These are phyloP conservation scores for Hypoxylon trugodes DNA, from an alignment of 495 filamentous ascomycete species.

Conservation along the genomic window DNA sequence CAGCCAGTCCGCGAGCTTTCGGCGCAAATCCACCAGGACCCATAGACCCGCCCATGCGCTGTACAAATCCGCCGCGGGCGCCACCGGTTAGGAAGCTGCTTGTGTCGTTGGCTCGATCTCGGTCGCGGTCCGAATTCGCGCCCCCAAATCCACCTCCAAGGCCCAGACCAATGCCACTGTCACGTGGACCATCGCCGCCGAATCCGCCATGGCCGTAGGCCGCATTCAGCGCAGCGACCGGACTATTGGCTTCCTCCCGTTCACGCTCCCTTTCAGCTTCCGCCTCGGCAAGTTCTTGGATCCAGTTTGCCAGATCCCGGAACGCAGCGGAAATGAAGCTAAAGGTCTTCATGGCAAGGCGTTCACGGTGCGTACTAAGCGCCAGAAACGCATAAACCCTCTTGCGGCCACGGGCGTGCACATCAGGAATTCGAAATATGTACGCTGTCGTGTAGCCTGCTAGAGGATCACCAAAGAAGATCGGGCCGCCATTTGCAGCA, in stretches of 20 bases:
- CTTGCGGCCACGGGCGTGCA: constrained; percentile 84
- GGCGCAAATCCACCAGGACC: constrained; percentile 56
- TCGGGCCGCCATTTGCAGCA: constrained; percentile 67
- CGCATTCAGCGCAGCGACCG: constrained; percentile 46
- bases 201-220: constrained; percentile 42
- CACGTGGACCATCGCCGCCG: constrained; percentile 37
- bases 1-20: constrained; percentile 78
- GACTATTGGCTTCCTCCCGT: constrained; percentile 44
- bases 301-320: constrained; percentile 76
- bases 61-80: constrained; percentile 48
- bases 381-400: constrained; percentile 89
- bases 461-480: constrained; percentile 84
- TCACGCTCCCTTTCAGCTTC: constrained; percentile 70
- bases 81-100: constrained; percentile 59
- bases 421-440: constrained; percentile 88
- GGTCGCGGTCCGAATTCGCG: constrained; percentile 31
- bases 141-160: constrained; percentile 44
- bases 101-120: constrained; percentile 35
- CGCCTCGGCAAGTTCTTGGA: constrained; percentile 66
- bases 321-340: constrained; percentile 79
- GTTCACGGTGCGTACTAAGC: constrained; percentile 75
- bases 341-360: constrained; percentile 77
- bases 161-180: constrained; percentile 44
- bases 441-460: constrained; percentile 92
- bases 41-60: constrained; percentile 49